Evolutionary conservation across 257 asterid genomes (phyloP), one percentile per base, ranked within the genome.

Genomic region (Agastache rugosa): DNA sequence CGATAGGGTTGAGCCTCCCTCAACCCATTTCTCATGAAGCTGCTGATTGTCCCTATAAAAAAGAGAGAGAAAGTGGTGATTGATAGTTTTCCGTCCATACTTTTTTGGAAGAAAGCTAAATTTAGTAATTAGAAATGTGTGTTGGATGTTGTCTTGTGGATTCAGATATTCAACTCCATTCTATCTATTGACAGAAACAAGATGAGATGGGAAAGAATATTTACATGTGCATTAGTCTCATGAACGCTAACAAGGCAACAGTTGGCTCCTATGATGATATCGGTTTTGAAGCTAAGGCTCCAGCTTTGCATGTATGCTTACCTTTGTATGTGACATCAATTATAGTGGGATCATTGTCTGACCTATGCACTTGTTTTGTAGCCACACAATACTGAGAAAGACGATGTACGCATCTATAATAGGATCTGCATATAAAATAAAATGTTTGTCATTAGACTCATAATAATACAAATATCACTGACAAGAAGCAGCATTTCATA

Each of bases 221-320:
- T 16, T 50, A 50, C 22, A 8, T 29, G 34, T 29, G 34, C 34
- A 29, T 29, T 2, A 29, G 34, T 29, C 34, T 29, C 34, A 29
- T 29, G 34, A 29, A 29, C 34, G 34, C 34, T 29, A 29, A 29
- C 34, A 29, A 29, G 34, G 34, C 4, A 29, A 29, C 34, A n/a
- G n/a, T n/a, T n/a, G n/a, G n/a, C 3, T 3, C 29, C 16, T 2
- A 14, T 39, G 31, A 29, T 42, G 54, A 45, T 12, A 2, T 27
- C 20, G 37, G 35, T 11, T 69, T n/a, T 53, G 59, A 34, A 47
- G 47, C 17, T 16, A 29, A 48, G 58, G 16, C 50, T 34, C 34
- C 37, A n/a, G 59, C 51, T 15, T 27, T 3, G 65, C 83, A 79
- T 62, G 69, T 63, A 54, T 79, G 83, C 64, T 1, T 1, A 7